A percentile compares a stretch with the other conserved stretches of the same genome.
Conservation (phyloP, 345 rosid species). For the Melaleuca alternifolia region DNA sequence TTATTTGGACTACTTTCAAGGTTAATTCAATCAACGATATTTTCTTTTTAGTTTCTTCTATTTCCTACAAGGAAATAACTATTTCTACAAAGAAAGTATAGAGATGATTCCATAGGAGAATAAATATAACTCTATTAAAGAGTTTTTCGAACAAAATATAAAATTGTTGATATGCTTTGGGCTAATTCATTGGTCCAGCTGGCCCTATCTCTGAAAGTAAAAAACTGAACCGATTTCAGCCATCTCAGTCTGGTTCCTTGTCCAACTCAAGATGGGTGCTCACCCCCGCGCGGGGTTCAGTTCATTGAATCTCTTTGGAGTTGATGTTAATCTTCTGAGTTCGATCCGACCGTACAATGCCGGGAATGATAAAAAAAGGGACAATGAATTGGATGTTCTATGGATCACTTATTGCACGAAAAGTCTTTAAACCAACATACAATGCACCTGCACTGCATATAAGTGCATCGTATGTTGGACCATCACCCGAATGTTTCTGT, state of each 20-base stretch:
- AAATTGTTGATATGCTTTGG: too few species aligned
- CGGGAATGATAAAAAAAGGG: neutral
- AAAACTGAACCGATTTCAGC: neutral
- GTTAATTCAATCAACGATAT: too few species aligned
- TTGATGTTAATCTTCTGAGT: neutral
- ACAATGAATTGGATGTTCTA: neutral
- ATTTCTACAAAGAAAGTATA: neutral
- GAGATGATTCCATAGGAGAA: neutral
- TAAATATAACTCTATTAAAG: neutral
- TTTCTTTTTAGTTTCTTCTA: neutral
- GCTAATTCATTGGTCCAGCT: too few species aligned
- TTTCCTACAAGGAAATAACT: neutral
- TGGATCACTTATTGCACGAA: neutral
- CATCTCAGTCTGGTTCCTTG: rapidly evolving
- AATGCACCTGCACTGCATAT: neutral
- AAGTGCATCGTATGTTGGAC: neutral
- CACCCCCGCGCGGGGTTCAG: neutral
- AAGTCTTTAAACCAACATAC: neutral
- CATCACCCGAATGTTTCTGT: neutral
- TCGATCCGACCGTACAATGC: neutral
- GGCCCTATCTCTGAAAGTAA: neutral
- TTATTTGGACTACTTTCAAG: too few species aligned
- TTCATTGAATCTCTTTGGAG: neutral
- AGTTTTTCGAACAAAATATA: neutral
- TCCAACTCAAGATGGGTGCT: neutral